These are phyloP conservation scores for Cytospora chrysosperma DNA, from an alignment of 2,329 filamentous ascomycete species.

Conservation along the genomic window DNA sequence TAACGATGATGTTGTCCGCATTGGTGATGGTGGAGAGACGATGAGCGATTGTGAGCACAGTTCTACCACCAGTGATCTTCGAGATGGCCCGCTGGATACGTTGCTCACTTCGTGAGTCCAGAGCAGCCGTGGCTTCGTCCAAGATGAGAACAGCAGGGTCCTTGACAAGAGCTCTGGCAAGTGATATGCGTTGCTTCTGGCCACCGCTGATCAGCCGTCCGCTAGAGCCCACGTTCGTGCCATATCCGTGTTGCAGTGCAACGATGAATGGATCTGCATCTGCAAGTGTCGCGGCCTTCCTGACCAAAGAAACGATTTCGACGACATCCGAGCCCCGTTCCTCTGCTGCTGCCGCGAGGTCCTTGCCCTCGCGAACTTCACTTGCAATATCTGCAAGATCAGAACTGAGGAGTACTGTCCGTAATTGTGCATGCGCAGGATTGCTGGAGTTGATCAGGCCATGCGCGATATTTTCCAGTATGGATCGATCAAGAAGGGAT, in stretches of 20 bases:
- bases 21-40: slow-evolving; percentile 48
- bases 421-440: slow-evolving; percentile 36
- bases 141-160: slow-evolving; percentile 58
- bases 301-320: slow-evolving; percentile 47
- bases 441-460: slow-evolving; percentile 39
- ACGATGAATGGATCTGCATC: slow-evolving; percentile 58
- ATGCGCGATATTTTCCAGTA: slow-evolving; percentile 45
- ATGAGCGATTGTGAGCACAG: slow-evolving; percentile 55
- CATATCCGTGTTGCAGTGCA: slow-evolving; percentile 52
- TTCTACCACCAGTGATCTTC: slow-evolving; percentile 45
- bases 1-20: slow-evolving; percentile 58
- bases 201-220: slow-evolving; percentile 58
- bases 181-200: slow-evolving; percentile 59
- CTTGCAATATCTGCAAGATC: slow-evolving; percentile 45
- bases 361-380: slow-evolving; percentile 27
- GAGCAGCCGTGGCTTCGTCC: slow-evolving; percentile 61
- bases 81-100: slow-evolving; percentile 52
- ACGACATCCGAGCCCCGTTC: slow-evolving; percentile 27
- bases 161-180: slow-evolving; percentile 57
- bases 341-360: slow-evolving; percentile 27
- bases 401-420: slow-evolving; percentile 40
- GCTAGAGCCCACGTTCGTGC: slow-evolving; percentile 51
- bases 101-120: slow-evolving; percentile 58
- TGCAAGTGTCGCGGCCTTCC: slow-evolving; percentile 50
- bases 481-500: slow-evolving; percentile 35